These are phyloP conservation scores for Entomortierella chlamydospora DNA, from an alignment of 192 early-diverging fungal species.

Conservation along the genomic window DNA sequence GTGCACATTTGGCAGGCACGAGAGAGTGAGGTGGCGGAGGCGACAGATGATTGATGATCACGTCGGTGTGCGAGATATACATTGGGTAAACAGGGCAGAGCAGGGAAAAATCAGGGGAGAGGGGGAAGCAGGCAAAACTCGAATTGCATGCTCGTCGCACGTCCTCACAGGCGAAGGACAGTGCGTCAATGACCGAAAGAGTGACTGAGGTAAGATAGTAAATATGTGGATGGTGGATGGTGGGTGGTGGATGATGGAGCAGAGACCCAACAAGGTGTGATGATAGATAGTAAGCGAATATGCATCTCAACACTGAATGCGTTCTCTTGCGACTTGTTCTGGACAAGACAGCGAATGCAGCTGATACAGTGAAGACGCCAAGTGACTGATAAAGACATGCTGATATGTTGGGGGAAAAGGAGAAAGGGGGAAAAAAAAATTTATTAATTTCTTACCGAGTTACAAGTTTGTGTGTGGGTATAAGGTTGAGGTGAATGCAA, in stretches of 20 bases:
- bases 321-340: too few species aligned
- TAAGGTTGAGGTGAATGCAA: not conserved
- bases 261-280: constrained; percentile 5
- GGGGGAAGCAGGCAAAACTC: too few species aligned
- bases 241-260: not conserved
- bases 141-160: not conserved
- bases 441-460: not conserved
- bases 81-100: not conserved
- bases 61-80: not conserved
- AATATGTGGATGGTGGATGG: not conserved
- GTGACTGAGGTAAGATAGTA: not conserved
- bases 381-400: not conserved
- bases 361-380: too few species aligned
- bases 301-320: not conserved
- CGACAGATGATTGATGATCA: not conserved
- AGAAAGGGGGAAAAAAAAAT: not conserved
- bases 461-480: not conserved
- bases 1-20: too few species aligned
- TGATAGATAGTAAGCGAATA: not conserved
- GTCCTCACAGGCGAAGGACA: not conserved
- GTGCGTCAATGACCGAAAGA: not conserved
- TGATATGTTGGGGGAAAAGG: not conserved
- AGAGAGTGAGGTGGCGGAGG: too few species aligned
- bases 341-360: too few species aligned
- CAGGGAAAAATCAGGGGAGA: not conserved